Conservation (phyloP, 2,329 filamentous ascomycete species). For the Torrubiella hemipterigena region DNA sequence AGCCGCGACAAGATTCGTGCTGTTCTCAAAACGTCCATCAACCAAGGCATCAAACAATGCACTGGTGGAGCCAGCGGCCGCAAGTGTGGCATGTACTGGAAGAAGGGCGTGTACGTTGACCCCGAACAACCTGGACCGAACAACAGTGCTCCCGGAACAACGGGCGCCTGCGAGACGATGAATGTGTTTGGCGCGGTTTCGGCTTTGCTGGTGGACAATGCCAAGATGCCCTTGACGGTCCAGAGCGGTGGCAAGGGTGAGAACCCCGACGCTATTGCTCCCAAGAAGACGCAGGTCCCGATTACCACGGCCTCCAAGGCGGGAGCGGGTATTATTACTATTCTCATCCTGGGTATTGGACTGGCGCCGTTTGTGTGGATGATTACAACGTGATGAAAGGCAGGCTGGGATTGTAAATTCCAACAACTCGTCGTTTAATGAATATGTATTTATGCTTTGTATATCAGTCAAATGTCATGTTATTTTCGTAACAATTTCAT, state of each 20-base stretch:
- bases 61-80: slow-evolving; percentile 44
- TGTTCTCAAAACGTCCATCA: slow-evolving; percentile 43
- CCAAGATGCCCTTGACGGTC: slow-evolving; percentile 30
- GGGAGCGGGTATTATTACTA: slow-evolving; percentile 34
- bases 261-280: slow-evolving; percentile 21
- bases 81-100: slow-evolving; percentile 49
- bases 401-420: too few species aligned
- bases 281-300: slow-evolving; percentile 17
- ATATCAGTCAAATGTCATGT: too few species aligned
- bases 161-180: slow-evolving; percentile 49
- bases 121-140: slow-evolving; percentile 20
- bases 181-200: slow-evolving; percentile 45
- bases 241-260: slow-evolving; percentile 36
- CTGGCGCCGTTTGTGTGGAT: slow-evolving; percentile 36
- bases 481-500: too few species aligned
- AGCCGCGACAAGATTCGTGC: slow-evolving; percentile 42
- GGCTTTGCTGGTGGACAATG: slow-evolving; percentile 32
- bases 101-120: slow-evolving; percentile 39
- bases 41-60: slow-evolving; percentile 50
- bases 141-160: too few species aligned
- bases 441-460: too few species aligned
- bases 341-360: slow-evolving; percentile 26
- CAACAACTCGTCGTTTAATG: too few species aligned
- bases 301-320: slow-evolving; percentile 32
- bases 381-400: too few species aligned